Percentiles rank a stretch among this genome's conserved stretches.
These are phyloP conservation scores for Sarocladiaceae sp. DNA, from an alignment of 2,329 filamentous ascomycete genomes.

Conservation along the genomic window DNA sequence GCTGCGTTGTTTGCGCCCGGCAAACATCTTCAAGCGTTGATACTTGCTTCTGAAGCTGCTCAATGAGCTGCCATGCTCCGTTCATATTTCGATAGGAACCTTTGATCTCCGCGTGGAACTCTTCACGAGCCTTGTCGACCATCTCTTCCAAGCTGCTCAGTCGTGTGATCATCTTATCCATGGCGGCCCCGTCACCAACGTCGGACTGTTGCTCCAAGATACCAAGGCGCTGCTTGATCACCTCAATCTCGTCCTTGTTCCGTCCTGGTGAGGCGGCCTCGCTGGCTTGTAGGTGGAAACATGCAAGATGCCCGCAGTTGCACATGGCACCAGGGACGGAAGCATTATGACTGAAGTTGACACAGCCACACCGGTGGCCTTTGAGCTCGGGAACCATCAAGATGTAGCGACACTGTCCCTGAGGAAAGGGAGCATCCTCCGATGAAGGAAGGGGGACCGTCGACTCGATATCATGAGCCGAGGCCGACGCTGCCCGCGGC, in stretches of 20 bases:
- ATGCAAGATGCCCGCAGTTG: constrained; percentile 54
- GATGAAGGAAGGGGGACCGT: constrained; percentile 13
- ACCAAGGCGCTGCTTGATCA: constrained; percentile 20
- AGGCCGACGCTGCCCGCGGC: constrained; percentile 3
- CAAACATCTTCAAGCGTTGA: constrained; percentile 29
- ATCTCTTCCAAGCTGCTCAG: constrained; percentile 46
- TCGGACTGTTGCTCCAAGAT: constrained; percentile 27
- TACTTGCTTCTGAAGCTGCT: constrained; percentile 34
- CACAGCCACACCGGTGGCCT: constrained; percentile 52
- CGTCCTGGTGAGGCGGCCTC: constrained; percentile 41
- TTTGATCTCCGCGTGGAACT: constrained; percentile 46
- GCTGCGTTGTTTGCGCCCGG: constrained; percentile 30
- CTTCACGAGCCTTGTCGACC: constrained; percentile 45
- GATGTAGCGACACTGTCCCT: constrained; percentile 55
- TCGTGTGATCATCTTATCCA: constrained; percentile 22
- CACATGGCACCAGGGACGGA: constrained; percentile 48
- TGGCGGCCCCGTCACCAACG: constrained; percentile 4
- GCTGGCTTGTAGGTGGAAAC: constrained; percentile 47
- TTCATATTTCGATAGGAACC: constrained; percentile 49
- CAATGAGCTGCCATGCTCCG: constrained; percentile 46
- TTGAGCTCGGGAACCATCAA: constrained; percentile 49
- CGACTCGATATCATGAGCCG: background rate
- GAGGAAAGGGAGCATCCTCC: constrained; percentile 44
- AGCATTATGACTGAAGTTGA: constrained; percentile 49
- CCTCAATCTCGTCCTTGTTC: constrained; percentile 13